Percentiles rank a stretch among this genome's conserved stretches.
phyloP scores from a whole-genome alignment of 495 filamentous ascomycete genomes.

The Corynascus novoguineensis region DNA sequence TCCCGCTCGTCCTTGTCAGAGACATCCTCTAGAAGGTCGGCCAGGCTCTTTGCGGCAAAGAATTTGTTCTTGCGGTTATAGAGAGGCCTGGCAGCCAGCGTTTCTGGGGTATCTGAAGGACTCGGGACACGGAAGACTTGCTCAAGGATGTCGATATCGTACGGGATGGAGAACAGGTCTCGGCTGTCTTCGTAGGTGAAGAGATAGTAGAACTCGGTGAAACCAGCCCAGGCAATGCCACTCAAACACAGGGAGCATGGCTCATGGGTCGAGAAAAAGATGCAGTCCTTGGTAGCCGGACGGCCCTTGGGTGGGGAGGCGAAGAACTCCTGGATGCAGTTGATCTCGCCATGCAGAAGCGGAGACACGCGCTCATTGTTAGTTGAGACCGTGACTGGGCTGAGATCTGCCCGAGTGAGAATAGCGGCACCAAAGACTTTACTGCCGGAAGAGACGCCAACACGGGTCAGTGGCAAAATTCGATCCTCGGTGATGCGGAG shows the following conservation, averaged over 20 bases:
- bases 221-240: conserved; percentile 42
- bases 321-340: conserved; percentile 43
- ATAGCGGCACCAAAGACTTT: conserved; percentile 42
- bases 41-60: conserved; percentile 35
- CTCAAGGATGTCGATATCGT: conserved; percentile 41
- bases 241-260: conserved; percentile 39
- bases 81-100: conserved; percentile 27
- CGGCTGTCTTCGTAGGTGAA: conserved; percentile 43
- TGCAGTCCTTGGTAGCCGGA: conserved; percentile 32
- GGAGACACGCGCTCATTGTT: conserved; percentile 38
- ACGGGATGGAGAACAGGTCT: conserved; percentile 36
- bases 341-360: conserved; percentile 40
- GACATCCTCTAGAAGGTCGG: conserved; percentile 28
- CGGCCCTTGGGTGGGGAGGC: conserved; percentile 18
- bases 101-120: conserved; percentile 21
- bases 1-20: conserved; percentile 20
- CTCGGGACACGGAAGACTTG: conserved; percentile 36
- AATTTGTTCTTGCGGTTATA: conserved; percentile 40
- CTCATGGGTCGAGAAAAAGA: conserved; percentile 42
- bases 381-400: conserved; percentile 31
- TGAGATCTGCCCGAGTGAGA: conserved; percentile 24
- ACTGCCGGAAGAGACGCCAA: conserved; percentile 34
- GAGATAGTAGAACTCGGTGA: conserved; percentile 41
- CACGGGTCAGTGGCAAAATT: conserved; percentile 32
- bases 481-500: conserved; percentile 29